phyloP scores from a whole-genome alignment of 1,284 basidiomycete species.

The Apiotrichum gamsii region DNA sequence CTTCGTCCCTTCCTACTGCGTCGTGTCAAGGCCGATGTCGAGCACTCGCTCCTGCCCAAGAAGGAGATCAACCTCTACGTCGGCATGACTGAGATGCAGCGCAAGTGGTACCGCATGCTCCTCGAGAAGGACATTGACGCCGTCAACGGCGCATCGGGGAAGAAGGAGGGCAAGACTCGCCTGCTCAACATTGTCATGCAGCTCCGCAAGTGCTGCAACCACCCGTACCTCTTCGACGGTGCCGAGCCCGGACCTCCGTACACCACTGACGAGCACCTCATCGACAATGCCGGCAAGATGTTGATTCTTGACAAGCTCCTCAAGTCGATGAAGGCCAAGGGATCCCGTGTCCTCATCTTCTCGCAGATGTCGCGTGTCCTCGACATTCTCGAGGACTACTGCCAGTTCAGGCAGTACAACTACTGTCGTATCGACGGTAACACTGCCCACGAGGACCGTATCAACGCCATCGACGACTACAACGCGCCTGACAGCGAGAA shows the following conservation, averaged over 20 bases:
- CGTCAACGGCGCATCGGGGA: conserved; percentile 90
- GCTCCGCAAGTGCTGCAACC: conserved; percentile 58
- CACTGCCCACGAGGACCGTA: conserved; percentile 94
- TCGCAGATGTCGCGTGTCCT: conserved; percentile 95
- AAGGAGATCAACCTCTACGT: conserved; percentile 99
- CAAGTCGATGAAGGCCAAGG: conserved; percentile 80
- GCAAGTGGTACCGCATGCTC: conserved; percentile 94
- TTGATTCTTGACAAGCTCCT: conserved; percentile 93
- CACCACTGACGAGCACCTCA: conserved; percentile 94
- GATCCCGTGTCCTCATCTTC: conserved; percentile 93
- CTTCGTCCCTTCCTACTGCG: conserved; percentile 88
- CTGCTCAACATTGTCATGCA: conserved; percentile 99
- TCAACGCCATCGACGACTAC: conserved; percentile 93
- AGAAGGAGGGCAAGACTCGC: conserved; percentile 97
- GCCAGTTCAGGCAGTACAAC: conserved; percentile 81
- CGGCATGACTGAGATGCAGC: conserved; percentile 95
- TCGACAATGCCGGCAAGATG: conserved; percentile 97
- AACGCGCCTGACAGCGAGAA: conserved; percentile 92
- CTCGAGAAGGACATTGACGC: conserved; percentile 99
- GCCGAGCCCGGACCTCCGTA: conserved; percentile 97
- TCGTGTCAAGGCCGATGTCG: conserved; percentile 94
- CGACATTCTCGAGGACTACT: conserved; percentile 97
- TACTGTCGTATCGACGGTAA: conserved; percentile 97
- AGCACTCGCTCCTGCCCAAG: conserved; percentile 92
- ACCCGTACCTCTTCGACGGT: conserved; percentile 70